These are phyloP conservation scores for Nigrospora osmanthi DNA, from an alignment of 2,329 filamentous ascomycete species.

Conservation along the genomic window DNA sequence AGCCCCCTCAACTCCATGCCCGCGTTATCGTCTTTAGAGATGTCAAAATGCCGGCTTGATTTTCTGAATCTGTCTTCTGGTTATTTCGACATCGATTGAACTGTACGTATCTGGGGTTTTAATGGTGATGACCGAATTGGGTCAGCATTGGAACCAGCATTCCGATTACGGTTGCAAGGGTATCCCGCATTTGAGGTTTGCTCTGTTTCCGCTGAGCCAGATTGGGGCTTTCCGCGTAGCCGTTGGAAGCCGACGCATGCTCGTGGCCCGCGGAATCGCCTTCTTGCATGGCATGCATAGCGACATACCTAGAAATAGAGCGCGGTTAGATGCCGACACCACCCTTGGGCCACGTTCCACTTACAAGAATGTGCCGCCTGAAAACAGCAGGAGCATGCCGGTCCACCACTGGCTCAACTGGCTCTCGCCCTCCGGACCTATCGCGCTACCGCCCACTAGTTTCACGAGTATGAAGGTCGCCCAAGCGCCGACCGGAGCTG, in stretches of 20 bases:
- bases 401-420: constrained; percentile 76
- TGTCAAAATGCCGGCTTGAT: too few species aligned
- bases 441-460: constrained; percentile 55
- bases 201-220: constrained; percentile 40
- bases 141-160: constrained; percentile 74
- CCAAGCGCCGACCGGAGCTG: constrained; percentile 79
- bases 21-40: too few species aligned
- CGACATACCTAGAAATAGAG: constrained; percentile 65
- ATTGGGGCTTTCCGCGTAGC: constrained; percentile 42
- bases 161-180: constrained; percentile 61
- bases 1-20: too few species aligned
- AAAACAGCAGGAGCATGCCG: constrained; percentile 89
- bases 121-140: constrained; percentile 70
- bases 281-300: constrained; percentile 98
- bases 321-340: constrained; percentile 10
- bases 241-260: constrained; percentile 39
- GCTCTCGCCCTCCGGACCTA: constrained; percentile 27
- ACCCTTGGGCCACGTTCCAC: constrained; percentile 24
- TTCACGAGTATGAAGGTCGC: constrained; percentile 75
- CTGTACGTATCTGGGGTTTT: background rate
- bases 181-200: constrained; percentile 59
- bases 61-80: too few species aligned
- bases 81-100: too few species aligned
- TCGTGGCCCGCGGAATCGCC: constrained; percentile 46
- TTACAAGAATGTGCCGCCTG: constrained; percentile 90